Evolutionary conservation across 345 rosid species (phyloP), one percentile per base, ranked within the genome.

Genomic region (Camelina hispida): DNA sequence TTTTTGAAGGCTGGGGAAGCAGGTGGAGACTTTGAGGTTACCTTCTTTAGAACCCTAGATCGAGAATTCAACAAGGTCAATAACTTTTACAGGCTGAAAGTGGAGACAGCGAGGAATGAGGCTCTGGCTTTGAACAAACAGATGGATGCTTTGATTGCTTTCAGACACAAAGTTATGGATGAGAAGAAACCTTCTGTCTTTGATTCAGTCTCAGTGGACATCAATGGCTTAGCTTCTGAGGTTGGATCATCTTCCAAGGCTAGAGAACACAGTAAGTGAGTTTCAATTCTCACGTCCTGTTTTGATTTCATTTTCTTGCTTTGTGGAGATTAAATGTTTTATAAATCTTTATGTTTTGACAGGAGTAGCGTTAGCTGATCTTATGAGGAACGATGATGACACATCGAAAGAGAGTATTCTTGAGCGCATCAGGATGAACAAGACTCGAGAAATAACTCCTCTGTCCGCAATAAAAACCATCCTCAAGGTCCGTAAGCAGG

Each of bases 121-220:
- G 69, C 73, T 32, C 6, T 44, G 17, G 61, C 67, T 75, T 34
- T 79, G 69, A 4, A 15, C n/a, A 79, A 65, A 59, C 82, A 79
- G 42, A 79, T 79, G 79, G 82, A 79, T 32, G 82, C 79, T 70
- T 69, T 88, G 81, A 83, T 88, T 76, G 96, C 93, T 69, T 85
- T 88, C 30, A 74, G 89, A 68, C 55, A 60, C 3, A 88, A 83
- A 81, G 96, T 90, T 42, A 60, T 4, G 62, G 73, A 51, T 51
- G 15, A 43, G 86, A 90, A 76, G 83, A 85, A 69, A 83, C 85
- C 0, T 51, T 44, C 2, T 61, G 15, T 9, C 38, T 10, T 62
- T 53, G 52, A n/a, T 22, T 55, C 75, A 9, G 66, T 76, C 22
- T 62, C 75, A 34, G 65, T 69, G 44, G 66, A 76, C 34, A 62